Percentiles rank a stretch among this genome's conserved stretches.
These are phyloP conservation scores for Aspergillus mulundensis DNA, from an alignment of 495 filamentous ascomycete species.

Conservation along the genomic window DNA sequence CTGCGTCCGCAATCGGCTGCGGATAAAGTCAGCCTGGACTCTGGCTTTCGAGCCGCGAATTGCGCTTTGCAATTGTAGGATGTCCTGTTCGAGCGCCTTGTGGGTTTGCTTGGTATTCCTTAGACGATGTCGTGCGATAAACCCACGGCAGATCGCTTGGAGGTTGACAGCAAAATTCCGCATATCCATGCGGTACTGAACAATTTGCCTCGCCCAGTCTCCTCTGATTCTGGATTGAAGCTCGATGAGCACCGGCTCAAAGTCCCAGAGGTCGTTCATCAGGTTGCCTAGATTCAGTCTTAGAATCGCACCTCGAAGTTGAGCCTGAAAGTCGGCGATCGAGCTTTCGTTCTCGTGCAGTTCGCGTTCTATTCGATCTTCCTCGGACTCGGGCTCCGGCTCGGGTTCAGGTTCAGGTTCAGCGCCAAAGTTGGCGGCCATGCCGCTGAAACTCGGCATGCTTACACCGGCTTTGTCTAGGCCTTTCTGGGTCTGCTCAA, in stretches of 20 bases:
- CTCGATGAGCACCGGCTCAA: constrained; percentile 70
- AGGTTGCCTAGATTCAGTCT: constrained; percentile 72
- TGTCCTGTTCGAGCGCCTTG: constrained; percentile 63
- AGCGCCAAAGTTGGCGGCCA: constrained; percentile 93
- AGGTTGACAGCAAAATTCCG: constrained; percentile 66
- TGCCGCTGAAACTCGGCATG: constrained; percentile 96
- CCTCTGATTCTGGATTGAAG: constrained; percentile 83
- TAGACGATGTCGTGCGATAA: constrained; percentile 64
- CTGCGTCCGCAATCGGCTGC: constrained; percentile 55
- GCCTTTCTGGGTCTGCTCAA: constrained; percentile 94
- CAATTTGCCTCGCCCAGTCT: constrained; percentile 70
- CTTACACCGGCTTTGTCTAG: constrained; percentile 90
- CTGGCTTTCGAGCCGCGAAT: constrained; percentile 74
- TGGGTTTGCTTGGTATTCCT: constrained; percentile 60
- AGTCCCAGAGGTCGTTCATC: constrained; percentile 91
- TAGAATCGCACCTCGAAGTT: constrained; percentile 76
- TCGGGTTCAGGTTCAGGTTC: constrained; percentile 62
- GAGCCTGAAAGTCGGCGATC: constrained; percentile 78
- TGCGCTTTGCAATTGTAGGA: constrained; percentile 79
- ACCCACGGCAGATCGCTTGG: constrained; percentile 78
- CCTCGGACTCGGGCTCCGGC: constrained; percentile 78
- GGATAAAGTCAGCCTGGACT: constrained; percentile 59
- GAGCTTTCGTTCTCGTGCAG: constrained; percentile 66
- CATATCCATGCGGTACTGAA: constrained; percentile 76
- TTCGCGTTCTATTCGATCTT: constrained; percentile 84